phyloP scores from a whole-genome alignment of 768 basidiomycete species.

The Russula olivacea region DNA sequence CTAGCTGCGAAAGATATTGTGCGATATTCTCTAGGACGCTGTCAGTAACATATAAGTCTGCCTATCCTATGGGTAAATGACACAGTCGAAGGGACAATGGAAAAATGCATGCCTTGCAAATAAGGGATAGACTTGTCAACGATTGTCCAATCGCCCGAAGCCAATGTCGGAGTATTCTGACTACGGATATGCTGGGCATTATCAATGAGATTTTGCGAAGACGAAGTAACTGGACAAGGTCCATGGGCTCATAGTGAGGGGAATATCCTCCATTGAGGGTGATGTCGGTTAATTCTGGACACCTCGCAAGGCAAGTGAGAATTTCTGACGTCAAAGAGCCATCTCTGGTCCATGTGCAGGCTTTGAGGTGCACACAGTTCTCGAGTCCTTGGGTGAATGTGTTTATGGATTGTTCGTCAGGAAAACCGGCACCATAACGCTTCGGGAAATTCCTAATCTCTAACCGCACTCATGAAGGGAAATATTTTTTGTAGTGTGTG shows the following conservation, averaged over 20 bases:
- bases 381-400: conserved; percentile 45
- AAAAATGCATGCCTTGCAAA: conserved; percentile 55
- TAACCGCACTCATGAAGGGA: conserved; percentile 28
- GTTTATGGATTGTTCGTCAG: conserved; percentile 34
- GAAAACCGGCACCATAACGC: conserved; percentile 31
- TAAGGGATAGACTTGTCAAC: conserved; percentile 53
- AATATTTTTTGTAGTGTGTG: not conserved
- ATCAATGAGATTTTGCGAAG: conserved; percentile 59
- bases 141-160: conserved; percentile 38
- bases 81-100: not conserved
- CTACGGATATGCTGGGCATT: conserved; percentile 60
- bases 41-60: conserved; percentile 56
- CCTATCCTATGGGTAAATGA: conserved; percentile 33
- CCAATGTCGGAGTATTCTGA: conserved; percentile 49
- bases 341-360: conserved; percentile 77
- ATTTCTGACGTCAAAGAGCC: conserved; percentile 60
- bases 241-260: conserved; percentile 45
- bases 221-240: conserved; percentile 46
- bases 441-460: conserved; percentile 75
- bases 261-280: conserved; percentile 67
- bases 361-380: conserved; percentile 55
- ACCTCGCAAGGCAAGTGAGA: conserved; percentile 45
- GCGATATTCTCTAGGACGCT: conserved; percentile 45
- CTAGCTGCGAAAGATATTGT: conserved; percentile 43
- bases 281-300: conserved; percentile 44